These are phyloP conservation scores for Hypericum androsaemum DNA, from an alignment of 345 rosid genomes.

Conservation along the genomic window DNA sequence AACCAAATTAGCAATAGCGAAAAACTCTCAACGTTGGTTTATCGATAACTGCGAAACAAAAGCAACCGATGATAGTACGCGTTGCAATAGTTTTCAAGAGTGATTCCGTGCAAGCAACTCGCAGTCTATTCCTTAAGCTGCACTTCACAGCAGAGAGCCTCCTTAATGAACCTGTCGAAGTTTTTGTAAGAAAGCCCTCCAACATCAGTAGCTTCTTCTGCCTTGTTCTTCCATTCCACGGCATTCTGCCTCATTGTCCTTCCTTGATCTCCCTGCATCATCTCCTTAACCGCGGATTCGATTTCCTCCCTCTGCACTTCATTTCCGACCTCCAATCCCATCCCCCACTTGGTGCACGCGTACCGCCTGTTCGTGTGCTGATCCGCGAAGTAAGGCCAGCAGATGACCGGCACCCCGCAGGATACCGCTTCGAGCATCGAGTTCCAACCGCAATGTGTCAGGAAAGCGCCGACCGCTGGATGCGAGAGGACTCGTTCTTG, in stretches of 20 bases:
- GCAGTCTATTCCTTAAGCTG: background rate
- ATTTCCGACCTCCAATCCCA: slow-evolving; percentile 19
- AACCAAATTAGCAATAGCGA: too few species aligned
- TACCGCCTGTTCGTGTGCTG: slow-evolving; percentile 24
- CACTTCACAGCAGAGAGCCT: slow-evolving; percentile 6
- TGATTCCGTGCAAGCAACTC: too few species aligned
- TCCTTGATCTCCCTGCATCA: slow-evolving; percentile 18
- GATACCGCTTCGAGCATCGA: slow-evolving; percentile 18
- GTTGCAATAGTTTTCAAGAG: too few species aligned
- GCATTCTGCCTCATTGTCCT: slow-evolving; percentile 17
- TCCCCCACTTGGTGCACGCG: slow-evolving; percentile 19
- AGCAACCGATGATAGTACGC: too few species aligned
- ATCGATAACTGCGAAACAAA: too few species aligned
- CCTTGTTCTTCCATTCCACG: slow-evolving; percentile 22
- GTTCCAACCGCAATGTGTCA: slow-evolving; percentile 37
- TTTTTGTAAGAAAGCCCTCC: slow-evolving; percentile 18
- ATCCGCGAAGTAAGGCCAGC: slow-evolving; percentile 32
- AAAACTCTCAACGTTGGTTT: too few species aligned
- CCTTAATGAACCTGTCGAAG: slow-evolving; percentile 15
- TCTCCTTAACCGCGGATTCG: slow-evolving; percentile 13
- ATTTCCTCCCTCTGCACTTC: slow-evolving; percentile 18
- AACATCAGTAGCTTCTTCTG: slow-evolving; percentile 14
- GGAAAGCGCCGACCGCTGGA: slow-evolving; percentile 22
- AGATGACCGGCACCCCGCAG: slow-evolving; percentile 18
- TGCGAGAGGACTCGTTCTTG: slow-evolving; percentile 23